Evolutionary conservation across 805 yeast species (phyloP).

Genomic region (Ogataea methanolica): DNA sequence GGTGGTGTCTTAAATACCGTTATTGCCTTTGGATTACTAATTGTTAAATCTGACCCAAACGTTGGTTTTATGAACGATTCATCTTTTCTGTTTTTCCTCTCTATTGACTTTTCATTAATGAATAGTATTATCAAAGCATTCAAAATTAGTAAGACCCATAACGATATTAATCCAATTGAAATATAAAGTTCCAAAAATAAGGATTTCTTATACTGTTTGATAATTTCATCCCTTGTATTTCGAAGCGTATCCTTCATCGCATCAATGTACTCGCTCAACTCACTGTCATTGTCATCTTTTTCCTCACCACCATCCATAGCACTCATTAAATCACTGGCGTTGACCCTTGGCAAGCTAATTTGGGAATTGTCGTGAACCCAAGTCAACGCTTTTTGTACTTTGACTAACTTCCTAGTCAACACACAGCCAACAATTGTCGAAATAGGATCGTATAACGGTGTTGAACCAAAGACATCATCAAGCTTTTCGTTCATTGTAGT

Average conservation of each 20-base stretch:
- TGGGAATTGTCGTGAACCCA: slow-evolving; percentile 72
- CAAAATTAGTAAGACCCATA: slow-evolving; percentile 45
- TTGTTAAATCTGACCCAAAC: background rate
- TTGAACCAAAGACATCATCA: slow-evolving; percentile 56
- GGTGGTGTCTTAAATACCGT: background rate
- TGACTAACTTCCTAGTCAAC: slow-evolving; percentile 64
- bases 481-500: slow-evolving; percentile 55
- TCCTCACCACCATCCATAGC: slow-evolving; percentile 6
- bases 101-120: slow-evolving; percentile 5
- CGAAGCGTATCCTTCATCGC: slow-evolving; percentile 23
- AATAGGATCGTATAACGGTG: slow-evolving; percentile 62
- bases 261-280: slow-evolving; percentile 10
- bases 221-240: slow-evolving; percentile 21
- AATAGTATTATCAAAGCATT: slow-evolving; percentile 14
- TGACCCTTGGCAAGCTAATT: slow-evolving; percentile 50
- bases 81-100: background rate
- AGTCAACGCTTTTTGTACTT: slow-evolving; percentile 64
- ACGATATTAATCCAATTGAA: slow-evolving; percentile 36
- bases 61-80: background rate
- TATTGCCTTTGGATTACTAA: background rate
- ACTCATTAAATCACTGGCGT: slow-evolving; percentile 9
- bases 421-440: slow-evolving; percentile 72
- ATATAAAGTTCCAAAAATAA: slow-evolving; percentile 44
- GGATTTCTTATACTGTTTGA: slow-evolving; percentile 32
- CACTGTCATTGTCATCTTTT: slow-evolving; percentile 2